Percentiles rank a stretch among this genome's conserved stretches.
phyloP scores from a whole-genome alignment of 106 monocot species.

The Acanthochlamys bracteata region DNA sequence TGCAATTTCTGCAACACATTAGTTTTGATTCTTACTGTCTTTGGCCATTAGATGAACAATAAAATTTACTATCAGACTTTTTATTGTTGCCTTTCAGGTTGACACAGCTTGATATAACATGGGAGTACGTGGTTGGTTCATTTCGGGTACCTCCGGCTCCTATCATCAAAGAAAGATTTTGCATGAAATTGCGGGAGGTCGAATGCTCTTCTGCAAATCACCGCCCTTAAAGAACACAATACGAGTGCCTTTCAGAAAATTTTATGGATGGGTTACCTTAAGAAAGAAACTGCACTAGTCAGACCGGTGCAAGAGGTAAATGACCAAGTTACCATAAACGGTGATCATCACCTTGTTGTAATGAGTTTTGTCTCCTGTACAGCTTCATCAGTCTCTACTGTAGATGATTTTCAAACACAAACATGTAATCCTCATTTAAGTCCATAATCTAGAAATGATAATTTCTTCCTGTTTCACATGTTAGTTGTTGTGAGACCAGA shows the following conservation, averaged over 20 bases:
- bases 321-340: constrained; percentile 8
- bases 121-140: constrained; percentile 48
- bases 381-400: background rate
- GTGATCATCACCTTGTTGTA: constrained; percentile 25
- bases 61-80: no score
- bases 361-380: constrained; percentile 21
- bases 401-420: no score
- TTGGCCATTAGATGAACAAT: no score
- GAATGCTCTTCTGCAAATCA: constrained; percentile 31
- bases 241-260: constrained; percentile 36
- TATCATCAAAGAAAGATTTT: constrained; percentile 75
- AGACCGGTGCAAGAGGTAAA: constrained; percentile 31
- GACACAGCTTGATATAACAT: constrained; percentile 56
- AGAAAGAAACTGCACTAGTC: constrained; percentile 20
- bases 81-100: constrained; percentile 24
- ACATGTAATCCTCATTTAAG: no score
- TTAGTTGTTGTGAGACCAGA: no score
- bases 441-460: no score
- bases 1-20: background rate
- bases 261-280: constrained; percentile 63
- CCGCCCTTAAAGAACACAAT: constrained; percentile 20
- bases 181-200: constrained; percentile 50
- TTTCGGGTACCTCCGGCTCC: constrained; percentile 54
- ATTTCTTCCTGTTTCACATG: no score
- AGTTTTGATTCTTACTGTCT: background rate